A percentile compares a stretch with the other conserved stretches of the same genome.
Evolutionary conservation across 2,329 filamentous ascomycete species (phyloP).

Genomic region (Fusarium siculi): DNA sequence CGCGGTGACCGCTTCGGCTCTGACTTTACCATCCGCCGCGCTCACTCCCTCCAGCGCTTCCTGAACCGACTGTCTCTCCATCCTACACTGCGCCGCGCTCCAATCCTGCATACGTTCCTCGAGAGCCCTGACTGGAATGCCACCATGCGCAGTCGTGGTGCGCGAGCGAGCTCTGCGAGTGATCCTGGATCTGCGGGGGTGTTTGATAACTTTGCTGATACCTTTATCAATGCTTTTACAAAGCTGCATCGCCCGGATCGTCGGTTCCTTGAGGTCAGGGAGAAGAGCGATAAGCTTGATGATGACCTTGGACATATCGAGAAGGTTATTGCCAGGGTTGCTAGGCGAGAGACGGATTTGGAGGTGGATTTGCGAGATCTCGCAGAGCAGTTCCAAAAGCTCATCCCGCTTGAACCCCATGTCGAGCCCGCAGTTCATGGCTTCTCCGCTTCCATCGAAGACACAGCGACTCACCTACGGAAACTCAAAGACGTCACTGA

Average conservation of each 20-base stretch:
- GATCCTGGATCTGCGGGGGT: conserved; percentile 72
- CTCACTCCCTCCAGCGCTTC: conserved; percentile 91
- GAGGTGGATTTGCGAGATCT: conserved; percentile 90
- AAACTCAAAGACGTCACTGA: conserved; percentile 91
- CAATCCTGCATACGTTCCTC: conserved; percentile 87
- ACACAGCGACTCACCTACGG: conserved; percentile 81
- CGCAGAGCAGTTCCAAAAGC: conserved; percentile 92
- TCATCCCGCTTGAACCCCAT: conserved; percentile 88
- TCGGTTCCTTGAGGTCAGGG: conserved; percentile 92
- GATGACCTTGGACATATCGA: conserved; percentile 93
- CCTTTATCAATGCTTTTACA: conserved; percentile 95
- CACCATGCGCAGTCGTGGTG: conserved; percentile 84
- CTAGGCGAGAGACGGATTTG: conserved; percentile 86
- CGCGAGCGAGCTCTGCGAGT: conserved; percentile 67
- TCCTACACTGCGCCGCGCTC: conserved; percentile 84
- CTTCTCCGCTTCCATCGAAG: conserved; percentile 87
- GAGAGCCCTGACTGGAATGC: conserved; percentile 97
- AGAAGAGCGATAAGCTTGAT: conserved; percentile 92
- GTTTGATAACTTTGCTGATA: conserved; percentile 95
- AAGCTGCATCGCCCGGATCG: conserved; percentile 96
- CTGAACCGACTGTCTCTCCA: conserved; percentile 87
- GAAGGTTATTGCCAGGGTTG: conserved; percentile 93
- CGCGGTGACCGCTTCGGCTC: conserved; percentile 93
- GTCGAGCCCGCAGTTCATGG: conserved; percentile 84
- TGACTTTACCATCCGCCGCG: conserved; percentile 90